These are phyloP conservation scores for Acanthamoeba culbertsoni DNA, from an alignment of 208 protist species.

Conservation along the genomic window DNA sequence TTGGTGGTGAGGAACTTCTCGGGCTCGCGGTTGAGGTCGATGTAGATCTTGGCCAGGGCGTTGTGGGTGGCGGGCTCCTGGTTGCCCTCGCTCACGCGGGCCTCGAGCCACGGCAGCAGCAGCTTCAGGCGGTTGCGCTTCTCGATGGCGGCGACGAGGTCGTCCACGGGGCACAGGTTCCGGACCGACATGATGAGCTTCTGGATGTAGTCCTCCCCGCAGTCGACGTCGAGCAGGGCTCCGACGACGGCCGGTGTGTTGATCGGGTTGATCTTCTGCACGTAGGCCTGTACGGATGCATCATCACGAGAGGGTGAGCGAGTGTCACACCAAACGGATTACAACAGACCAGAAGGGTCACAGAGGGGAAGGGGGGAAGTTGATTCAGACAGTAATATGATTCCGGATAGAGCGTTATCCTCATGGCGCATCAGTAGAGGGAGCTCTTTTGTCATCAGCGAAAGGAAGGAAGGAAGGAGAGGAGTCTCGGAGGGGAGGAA, in stretches of 20 bases:
- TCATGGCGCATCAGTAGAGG: conserved; percentile 53
- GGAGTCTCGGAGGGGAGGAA: neutral
- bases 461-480: neutral
- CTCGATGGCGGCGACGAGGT: conserved; percentile 87
- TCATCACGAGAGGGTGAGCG: neutral
- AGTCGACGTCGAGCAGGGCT: conserved; percentile 97
- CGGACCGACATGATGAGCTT: conserved; percentile 94
- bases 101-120: conserved; percentile 98
- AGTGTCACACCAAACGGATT: neutral
- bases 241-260: conserved; percentile 98
- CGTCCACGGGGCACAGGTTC: conserved; percentile 93
- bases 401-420: conserved; percentile 48
- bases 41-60: conserved; percentile 99
- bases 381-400: conserved; percentile 38
- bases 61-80: conserved; percentile 96
- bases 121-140: conserved; percentile 95
- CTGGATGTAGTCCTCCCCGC: conserved; percentile 95
- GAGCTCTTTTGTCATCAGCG: conserved; percentile 46
- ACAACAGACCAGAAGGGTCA: no score
- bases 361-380: no score
- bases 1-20: conserved; percentile 97
- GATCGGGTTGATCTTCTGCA: conserved; percentile 93
- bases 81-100: conserved; percentile 91
- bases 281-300: conserved; percentile 69
- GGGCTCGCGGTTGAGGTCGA: conserved; percentile 95